Base-by-base conservation (phyloP, 2,329 filamentous ascomycete genomes). In the Apiospora saccharicola region DNA sequence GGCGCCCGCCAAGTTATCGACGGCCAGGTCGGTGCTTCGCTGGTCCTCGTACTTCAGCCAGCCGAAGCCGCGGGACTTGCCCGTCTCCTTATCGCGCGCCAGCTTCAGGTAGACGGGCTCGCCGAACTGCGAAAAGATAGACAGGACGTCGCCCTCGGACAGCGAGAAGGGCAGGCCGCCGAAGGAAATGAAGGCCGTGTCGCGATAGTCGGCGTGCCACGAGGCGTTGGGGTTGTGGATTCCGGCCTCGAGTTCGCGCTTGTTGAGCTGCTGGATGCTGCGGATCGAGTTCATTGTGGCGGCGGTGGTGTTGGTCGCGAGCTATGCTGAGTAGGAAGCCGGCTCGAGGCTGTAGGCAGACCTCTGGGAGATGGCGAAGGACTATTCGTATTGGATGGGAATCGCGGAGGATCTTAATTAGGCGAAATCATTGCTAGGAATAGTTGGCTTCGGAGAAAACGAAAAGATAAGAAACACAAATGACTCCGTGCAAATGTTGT, bases 21-120 rank as follows among this genome's bases (percentile, higher is more conserved):
- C 97, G 0, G 97, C 96, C 57, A 99, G 85, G 82, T 98, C 96
- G 74, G 94, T 97, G 83, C 95, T 98, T 77, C 96, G 89, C 85
- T 99, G 96, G 82, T 99, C 96, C 81, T 99, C 96, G 83, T 98
- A 99, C 81, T 99, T 99, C 72, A 99, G 88, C 88, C 97, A 99
- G 3, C 93, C 95, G 80, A 98, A 99, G 0, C 96, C 96, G 76
- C 93, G 93, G 74, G 94, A 97, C 83, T 98, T 98, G 74, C 96
- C 96, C 0, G 95, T 97, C 81, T 98, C 97, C 80, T 96, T 96
- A 86, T 99, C 96, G 79, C 96, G 94, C 68, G 93, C 91, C 16
- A 99, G 90, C 78, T 98, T 97, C 73, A 99, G 88, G 83, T 96
- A 97, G 3, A 95, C 94, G 2, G 97, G 97, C 80, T 98, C 96